Conservation (phyloP, 768 basidiomycete genomes). For the Pleurotus pulmonarius region DNA sequence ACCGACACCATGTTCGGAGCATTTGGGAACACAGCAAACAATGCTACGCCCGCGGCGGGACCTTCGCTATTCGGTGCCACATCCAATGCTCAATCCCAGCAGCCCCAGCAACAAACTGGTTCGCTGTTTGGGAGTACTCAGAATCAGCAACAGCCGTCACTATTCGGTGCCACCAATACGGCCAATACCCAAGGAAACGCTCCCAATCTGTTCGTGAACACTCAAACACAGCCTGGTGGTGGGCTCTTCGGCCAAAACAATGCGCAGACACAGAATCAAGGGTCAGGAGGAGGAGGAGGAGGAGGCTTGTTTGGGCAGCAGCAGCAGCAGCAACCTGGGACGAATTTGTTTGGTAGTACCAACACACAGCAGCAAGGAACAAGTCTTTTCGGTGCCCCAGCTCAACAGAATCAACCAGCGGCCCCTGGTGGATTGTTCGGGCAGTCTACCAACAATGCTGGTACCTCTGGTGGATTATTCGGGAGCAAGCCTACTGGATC, state of each 20-base stretch:
- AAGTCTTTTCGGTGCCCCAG: slow-evolving; percentile 19
- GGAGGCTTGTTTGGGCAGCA: slow-evolving; percentile 21
- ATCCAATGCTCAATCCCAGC: slow-evolving; percentile 12
- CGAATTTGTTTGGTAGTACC: slow-evolving; percentile 13
- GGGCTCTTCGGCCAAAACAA: slow-evolving; percentile 8
- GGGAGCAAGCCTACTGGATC: slow-evolving; percentile 28
- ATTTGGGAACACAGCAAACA: neutral
- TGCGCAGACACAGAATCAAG: slow-evolving; percentile 17
- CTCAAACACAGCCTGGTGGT: neutral
- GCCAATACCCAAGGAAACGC: neutral
- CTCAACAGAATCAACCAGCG: slow-evolving; percentile 17
- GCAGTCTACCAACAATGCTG: slow-evolving; percentile 16
- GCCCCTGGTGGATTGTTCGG: slow-evolving; percentile 23
- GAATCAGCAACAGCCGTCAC: slow-evolving; percentile 6
- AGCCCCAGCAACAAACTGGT: slow-evolving; percentile 11
- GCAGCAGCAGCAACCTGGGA: slow-evolving; percentile 1
- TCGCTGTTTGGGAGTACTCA: slow-evolving; percentile 27
- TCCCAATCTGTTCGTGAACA: slow-evolving; percentile 5
- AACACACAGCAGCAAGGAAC: slow-evolving; percentile 18
- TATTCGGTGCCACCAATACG: slow-evolving; percentile 5
- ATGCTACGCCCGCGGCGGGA: neutral
- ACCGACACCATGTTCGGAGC: neutral
- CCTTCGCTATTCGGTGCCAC: neutral
- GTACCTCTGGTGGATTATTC: slow-evolving; percentile 22
- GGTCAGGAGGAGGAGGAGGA: slow-evolving; percentile 2